Evolutionary conservation across 305 asterid genomes (phyloP).

Genomic region (Solanum hybrid): DNA sequence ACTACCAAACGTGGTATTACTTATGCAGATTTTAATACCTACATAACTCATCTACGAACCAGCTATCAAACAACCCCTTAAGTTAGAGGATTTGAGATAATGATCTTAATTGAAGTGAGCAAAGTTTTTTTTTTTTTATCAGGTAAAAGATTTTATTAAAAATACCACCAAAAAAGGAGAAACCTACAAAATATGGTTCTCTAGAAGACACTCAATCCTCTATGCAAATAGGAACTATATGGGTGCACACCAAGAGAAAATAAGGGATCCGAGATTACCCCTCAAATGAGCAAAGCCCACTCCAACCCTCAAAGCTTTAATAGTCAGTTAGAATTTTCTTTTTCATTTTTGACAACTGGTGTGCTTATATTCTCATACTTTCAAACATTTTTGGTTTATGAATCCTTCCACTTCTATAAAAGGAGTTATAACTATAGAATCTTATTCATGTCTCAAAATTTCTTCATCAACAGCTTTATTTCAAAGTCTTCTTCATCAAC

Average conservation of each 20-base stretch:
- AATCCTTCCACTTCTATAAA: background rate
- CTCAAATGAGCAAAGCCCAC: background rate
- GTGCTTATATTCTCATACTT: background rate
- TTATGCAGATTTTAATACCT: too few species aligned
- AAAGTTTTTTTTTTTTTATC: background rate
- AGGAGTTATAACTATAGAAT: background rate
- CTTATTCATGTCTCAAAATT: background rate
- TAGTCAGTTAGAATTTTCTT: background rate
- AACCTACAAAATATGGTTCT: background rate
- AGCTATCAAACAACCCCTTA: background rate
- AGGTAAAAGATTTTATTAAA: background rate
- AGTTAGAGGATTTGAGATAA: background rate
- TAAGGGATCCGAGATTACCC: background rate
- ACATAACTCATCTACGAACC: background rate
- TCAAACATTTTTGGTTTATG: background rate
- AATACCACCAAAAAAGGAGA: background rate
- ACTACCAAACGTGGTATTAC: background rate
- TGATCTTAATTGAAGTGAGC: background rate
- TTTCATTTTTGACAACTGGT: background rate
- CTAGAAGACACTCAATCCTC: background rate
- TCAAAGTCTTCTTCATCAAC: background rate
- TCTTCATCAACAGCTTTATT: background rate
- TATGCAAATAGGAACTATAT: background rate
- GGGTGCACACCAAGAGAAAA: background rate
- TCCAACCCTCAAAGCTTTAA: background rate